Percentiles rank a stretch among this genome's conserved stretches.
These are phyloP conservation scores for Penicillium parvum DNA, from an alignment of 495 filamentous ascomycete genomes.

Conservation along the genomic window DNA sequence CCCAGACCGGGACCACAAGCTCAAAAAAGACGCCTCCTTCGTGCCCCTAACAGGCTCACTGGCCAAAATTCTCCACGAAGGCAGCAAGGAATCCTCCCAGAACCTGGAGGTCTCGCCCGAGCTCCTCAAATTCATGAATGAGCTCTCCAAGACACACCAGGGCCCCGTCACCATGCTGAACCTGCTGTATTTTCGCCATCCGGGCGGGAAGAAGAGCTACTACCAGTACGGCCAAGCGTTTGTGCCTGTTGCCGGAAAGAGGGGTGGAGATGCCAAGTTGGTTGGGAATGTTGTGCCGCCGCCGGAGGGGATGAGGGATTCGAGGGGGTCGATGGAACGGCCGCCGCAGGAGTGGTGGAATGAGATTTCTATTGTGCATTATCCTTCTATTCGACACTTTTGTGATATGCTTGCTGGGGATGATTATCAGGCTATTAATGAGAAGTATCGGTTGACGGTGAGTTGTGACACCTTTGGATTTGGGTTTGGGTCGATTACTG, in stretches of 20 bases:
- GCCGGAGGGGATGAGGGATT: conserved; percentile 11
- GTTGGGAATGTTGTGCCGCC: conserved; percentile 53
- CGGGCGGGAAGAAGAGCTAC: conserved; percentile 50
- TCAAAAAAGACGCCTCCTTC: conserved; percentile 36
- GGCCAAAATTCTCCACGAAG: conserved; percentile 19
- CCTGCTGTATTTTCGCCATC: conserved; percentile 55
- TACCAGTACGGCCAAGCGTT: conserved; percentile 57
- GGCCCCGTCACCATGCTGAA: conserved; percentile 65
- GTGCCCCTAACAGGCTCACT: conserved; percentile 41
- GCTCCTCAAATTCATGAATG: conserved; percentile 47
- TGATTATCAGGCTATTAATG: conserved; percentile 63
- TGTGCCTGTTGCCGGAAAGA: conserved; percentile 45
- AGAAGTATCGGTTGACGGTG: conserved; percentile 48
- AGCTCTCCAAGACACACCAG: conserved; percentile 20
- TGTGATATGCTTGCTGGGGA: conserved; percentile 58
- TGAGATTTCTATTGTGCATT: conserved; percentile 62
- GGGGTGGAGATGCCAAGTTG: conserved; percentile 59
- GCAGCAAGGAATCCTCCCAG: conserved; percentile 39
- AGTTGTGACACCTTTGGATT: conserved; percentile 9
- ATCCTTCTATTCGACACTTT: conserved; percentile 60
- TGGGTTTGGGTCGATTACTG: background rate
- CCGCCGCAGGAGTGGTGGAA: conserved; percentile 44
- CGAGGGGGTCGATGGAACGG: conserved; percentile 21
- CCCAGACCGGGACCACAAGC: conserved; percentile 36
- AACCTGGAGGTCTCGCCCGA: conserved; percentile 51